Conservation (phyloP, 805 yeast genomes). For the Kurtzmaniella cleridarum region DNA sequence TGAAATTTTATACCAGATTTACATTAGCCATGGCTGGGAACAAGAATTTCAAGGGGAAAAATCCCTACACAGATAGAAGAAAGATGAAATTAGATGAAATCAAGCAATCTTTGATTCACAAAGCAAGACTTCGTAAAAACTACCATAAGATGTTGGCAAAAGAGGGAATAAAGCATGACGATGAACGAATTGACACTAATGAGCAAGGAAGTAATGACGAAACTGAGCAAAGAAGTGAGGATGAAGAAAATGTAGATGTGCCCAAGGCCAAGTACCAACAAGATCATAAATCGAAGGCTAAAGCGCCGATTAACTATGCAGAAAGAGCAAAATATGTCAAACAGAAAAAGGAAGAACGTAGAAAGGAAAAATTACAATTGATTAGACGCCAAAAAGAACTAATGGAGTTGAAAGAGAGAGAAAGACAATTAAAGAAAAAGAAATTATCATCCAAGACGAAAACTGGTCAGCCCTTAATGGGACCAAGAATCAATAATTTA, state of each 20-base stretch:
- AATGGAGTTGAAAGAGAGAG: conserved; percentile 30
- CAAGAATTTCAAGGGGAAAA: conserved; percentile 21
- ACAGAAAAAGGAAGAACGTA: conserved; percentile 41
- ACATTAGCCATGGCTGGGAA: conserved; percentile 9
- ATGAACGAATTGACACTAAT: conserved; percentile 4
- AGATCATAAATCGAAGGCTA: conserved; percentile 29
- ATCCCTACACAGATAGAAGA: conserved; percentile 28
- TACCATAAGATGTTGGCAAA: conserved; percentile 75
- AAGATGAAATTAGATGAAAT: conserved; percentile 56
- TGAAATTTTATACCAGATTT: not conserved
- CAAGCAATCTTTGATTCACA: conserved; percentile 67
- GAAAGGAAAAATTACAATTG: conserved; percentile 32
- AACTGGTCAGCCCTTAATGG: conserved; percentile 87
- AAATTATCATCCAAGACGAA: conserved; percentile 47
- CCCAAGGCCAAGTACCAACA: conserved; percentile 21
- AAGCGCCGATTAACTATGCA: conserved; percentile 33
- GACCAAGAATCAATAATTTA: conserved; percentile 74
- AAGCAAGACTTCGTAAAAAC: conserved; percentile 74
- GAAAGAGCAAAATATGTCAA: conserved; percentile 43
- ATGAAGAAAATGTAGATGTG: conserved; percentile 4
- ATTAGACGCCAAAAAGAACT: conserved; percentile 33
- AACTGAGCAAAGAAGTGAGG: conserved; percentile 9
- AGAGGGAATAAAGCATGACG: conserved; percentile 43
- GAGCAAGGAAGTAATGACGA: conserved; percentile 11
- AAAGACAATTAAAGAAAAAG: conserved; percentile 41